These are phyloP conservation scores for Pseudogymnoascus sp. DNA, from an alignment of 2,329 filamentous ascomycete genomes.

Conservation along the genomic window DNA sequence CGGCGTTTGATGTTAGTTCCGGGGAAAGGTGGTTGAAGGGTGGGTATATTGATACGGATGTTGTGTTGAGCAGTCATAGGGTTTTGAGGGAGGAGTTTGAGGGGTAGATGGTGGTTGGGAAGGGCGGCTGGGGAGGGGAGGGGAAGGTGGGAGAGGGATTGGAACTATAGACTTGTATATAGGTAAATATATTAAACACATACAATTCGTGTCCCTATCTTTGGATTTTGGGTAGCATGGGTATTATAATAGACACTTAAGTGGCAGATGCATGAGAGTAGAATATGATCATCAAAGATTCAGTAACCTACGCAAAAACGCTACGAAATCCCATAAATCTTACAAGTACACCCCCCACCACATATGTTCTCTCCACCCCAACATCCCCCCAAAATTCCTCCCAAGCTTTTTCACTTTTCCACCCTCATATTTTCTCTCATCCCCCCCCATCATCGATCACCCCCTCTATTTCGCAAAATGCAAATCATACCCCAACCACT, in stretches of 20 bases:
- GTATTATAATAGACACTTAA: not conserved
- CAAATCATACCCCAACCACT: slow-evolving; percentile 95
- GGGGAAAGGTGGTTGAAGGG: slow-evolving; percentile 78
- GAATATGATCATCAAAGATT: not conserved
- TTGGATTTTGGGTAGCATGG: not conserved
- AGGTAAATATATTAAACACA: not conserved
- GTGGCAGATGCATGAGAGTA: not conserved
- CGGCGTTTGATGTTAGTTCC: slow-evolving; percentile 57
- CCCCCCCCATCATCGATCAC: too few relatives aligned
- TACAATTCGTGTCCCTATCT: too few relatives aligned
- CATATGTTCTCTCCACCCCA: not conserved
- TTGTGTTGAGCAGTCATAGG: slow-evolving; percentile 41
- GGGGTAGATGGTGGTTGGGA: not conserved
- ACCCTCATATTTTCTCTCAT: too few relatives aligned
- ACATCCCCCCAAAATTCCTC: not conserved
- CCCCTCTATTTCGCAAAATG: slow-evolving; percentile 92
- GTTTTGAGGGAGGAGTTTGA: slow-evolving; percentile 25
- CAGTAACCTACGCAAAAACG: not conserved
- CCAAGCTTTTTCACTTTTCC: not conserved
- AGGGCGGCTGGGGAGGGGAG: not conserved
- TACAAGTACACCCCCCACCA: not conserved
- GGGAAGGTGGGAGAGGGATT: not conserved
- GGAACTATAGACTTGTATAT: not conserved
- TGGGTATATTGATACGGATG: slow-evolving; percentile 67
- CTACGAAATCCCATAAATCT: not conserved